Base-by-base conservation (phyloP, 2,329 filamentous ascomycete genomes). In the Volutella citrinella region DNA sequence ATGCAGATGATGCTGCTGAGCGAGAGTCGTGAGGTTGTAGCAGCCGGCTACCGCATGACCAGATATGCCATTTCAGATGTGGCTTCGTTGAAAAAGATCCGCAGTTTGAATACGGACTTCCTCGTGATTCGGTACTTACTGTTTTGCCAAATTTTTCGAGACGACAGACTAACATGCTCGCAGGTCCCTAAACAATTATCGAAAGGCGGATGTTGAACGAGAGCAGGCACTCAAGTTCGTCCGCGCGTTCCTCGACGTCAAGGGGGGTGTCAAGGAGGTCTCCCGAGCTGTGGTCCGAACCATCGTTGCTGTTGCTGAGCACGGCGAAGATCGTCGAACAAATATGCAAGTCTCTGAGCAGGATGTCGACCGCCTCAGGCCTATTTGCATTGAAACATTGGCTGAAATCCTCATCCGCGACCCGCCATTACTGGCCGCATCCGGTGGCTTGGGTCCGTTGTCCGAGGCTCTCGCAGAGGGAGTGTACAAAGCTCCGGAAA, bases 211-310 rank as follows among this genome's bases (percentile, higher is more conserved):
- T 49, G 87, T 98, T 13, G 93, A 98, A 66, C 79, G 94, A 34
- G 93, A 98, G 61, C 93, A 98, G 63, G 93, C 93, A 10, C 70
- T 98, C 52, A 98, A 98, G 59, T 96, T 98, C 58, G 83, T 97
- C 17, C 80, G 93, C 39, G 87, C 90, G 9, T 98, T 98, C 54
- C 69, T 98, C 4, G 93, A 98, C 56, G 88, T 97, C 45, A 96
- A 96, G 56, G 87, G 89, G 43, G 93, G 93, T 10, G 82, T 94
- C 8, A 76, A 79, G 43, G 91, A 98, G 58, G 76, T 98, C 21
- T 94, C 93, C 3, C 78, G 86, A 38, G 83, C 87, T 1, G 81
- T 98, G 14, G 85, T 95, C 7, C 80, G 93, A 34, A 93, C 91
- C 7, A 82, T 98, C 37, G 87, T 93, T 19, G 86, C 93, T 5